Evolutionary conservation across 371 early-diverging fungal genomes (phyloP).

Genomic region (Zopfochytrium polystomum): DNA sequence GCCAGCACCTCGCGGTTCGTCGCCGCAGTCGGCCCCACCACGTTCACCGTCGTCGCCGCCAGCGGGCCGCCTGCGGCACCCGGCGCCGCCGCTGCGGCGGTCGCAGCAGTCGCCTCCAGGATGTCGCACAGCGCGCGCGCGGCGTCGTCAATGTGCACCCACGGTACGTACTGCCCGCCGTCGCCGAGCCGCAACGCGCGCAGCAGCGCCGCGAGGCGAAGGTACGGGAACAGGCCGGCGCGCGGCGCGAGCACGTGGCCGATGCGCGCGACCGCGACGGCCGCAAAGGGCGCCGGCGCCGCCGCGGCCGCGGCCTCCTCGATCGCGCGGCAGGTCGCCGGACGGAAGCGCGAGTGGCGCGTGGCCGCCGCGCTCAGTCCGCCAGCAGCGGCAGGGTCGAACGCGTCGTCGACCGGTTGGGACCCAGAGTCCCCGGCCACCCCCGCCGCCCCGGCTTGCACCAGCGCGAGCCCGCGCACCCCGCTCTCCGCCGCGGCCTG

Average conservation of each 20-base stretch:
- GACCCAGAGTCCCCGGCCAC: constrained; percentile 2
- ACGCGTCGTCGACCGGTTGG: neutral
- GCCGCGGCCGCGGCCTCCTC: neutral
- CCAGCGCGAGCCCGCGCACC: neutral
- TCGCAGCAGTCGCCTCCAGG: neutral
- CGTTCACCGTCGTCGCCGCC: neutral
- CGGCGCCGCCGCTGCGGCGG: too few relatives aligned
- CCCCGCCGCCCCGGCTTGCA: constrained; percentile 1
- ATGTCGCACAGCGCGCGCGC: neutral
- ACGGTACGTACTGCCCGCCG: neutral
- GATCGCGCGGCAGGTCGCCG: neutral
- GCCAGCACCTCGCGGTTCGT: neutral
- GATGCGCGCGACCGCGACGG: neutral
- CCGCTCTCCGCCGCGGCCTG: neutral
- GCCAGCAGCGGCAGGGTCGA: neutral
- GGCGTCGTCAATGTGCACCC: constrained; percentile 9
- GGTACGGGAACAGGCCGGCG: neutral
- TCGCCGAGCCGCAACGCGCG: neutral
- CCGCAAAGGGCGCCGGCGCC: too few relatives aligned
- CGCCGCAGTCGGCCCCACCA: constrained; percentile 4
- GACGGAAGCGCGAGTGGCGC: neutral
- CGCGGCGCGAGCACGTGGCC: neutral
- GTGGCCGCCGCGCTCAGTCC: too few relatives aligned
- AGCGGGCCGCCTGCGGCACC: too few relatives aligned
- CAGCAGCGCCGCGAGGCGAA: neutral